Evolutionary conservation across 805 yeast species (phyloP), one percentile per base, ranked within the genome.

Genomic region (Kuraishia molischiana): DNA sequence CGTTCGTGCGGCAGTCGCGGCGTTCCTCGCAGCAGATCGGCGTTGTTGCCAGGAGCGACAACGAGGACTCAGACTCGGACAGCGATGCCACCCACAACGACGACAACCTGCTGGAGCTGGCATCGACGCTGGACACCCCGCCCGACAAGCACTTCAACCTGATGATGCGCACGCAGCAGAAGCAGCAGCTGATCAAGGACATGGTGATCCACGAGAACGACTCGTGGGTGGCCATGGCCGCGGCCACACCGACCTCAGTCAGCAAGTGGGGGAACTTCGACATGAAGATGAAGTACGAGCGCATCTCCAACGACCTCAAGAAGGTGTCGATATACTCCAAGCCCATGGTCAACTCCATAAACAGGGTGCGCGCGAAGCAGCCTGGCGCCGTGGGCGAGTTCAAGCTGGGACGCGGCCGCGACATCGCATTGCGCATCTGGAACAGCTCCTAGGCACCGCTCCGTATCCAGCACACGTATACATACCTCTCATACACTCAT

Each of bases 231-330:
- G 18, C 8, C 29, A 9, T 5, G 8, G 29, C 6, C 13, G 24
- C 13, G 37, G 33, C 24, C 38, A 9, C 51, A n/a, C n/a, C n/a
- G n/a, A n/a, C n/a, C n/a, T n/a, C n/a, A n/a, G n/a, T n/a, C n/a
- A 22, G 58, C 58, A 41, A 47, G 9, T 39, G 41, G 14, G 48
- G 48, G 13, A 54, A 58, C 36, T 37, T 56, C 8, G 48, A 48
- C 24, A 50, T 49, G 28, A 38, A 55, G 24, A 50, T 51, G 24
- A 41, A 38, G 37, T 52, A 54, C 36, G 62, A 54, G 32, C 43
- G 44, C 24, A 50, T 57, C 3, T 45, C 58, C 6, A 51, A 50
- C 33, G 54, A 56, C 29, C 38, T 57, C 21, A 41, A 59, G n/a
- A 54, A 47, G 19, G 18, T 56, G 37, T 51, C 49, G 3, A 32